Conservation (phyloP, 805 yeast species). For the Lachancea sp. region DNA sequence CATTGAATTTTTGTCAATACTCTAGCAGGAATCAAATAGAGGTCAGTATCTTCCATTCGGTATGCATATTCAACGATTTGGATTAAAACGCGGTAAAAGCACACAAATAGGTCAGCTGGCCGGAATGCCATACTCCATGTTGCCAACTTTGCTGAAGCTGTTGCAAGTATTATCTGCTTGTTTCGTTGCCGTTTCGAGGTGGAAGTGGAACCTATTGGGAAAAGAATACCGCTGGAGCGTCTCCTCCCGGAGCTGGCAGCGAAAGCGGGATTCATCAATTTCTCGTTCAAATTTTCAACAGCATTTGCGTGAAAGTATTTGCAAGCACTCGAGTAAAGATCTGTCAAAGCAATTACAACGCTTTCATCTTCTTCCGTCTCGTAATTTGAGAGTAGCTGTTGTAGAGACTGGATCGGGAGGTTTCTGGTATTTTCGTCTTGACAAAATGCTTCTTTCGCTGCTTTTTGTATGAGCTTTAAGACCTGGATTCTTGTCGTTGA, state of each 20-base stretch:
- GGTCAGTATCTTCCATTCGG: conserved; percentile 27
- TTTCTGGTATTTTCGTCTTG: background rate
- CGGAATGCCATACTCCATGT: conserved; percentile 17
- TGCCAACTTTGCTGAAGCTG: conserved; percentile 25
- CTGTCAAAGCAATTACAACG: background rate
- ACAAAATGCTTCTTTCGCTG: background rate
- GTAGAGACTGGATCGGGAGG: background rate
- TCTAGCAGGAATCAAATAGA: conserved; percentile 45
- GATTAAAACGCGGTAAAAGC: conserved; percentile 22
- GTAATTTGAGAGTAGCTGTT: background rate
- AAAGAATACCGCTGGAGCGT: background rate
- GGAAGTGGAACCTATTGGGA: background rate
- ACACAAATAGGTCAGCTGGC: conserved; percentile 27
- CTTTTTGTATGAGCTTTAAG: background rate
- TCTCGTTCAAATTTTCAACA: background rate
- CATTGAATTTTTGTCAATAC: conserved; percentile 50
- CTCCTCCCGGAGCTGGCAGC: background rate
- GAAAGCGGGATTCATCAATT: background rate
- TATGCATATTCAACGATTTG: conserved; percentile 35
- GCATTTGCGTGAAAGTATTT: background rate
- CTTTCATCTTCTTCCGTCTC: background rate
- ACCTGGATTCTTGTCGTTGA: background rate
- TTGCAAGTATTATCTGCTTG: conserved; percentile 16
- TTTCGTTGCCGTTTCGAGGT: background rate
- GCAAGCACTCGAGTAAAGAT: background rate